phyloP scores from a whole-genome alignment of 2,329 filamentous ascomycete species.

The Cryphonectria carpinicola region DNA sequence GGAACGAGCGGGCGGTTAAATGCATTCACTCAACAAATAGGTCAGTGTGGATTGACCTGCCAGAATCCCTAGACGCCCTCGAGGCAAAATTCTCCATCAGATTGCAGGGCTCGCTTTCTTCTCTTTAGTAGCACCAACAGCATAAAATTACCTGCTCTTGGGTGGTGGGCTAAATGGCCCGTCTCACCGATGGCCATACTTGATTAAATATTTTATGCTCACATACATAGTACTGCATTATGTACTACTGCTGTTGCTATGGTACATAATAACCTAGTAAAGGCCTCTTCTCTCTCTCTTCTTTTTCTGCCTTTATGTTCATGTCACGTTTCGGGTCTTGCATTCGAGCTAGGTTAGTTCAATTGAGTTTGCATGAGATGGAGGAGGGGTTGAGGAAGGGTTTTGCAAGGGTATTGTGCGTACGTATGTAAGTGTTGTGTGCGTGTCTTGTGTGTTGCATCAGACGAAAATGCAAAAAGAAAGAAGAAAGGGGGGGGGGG shows the following conservation, averaged over 20 bases:
- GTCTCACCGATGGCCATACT: background rate
- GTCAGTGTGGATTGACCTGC: background rate
- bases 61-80: background rate
- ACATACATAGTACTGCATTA: background rate
- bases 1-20: background rate
- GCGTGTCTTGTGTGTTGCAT: background rate
- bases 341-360: no score
- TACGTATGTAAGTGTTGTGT: no score
- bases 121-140: background rate
- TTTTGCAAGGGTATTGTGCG: background rate
- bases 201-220: background rate
- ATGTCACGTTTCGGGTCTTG: constrained; percentile 5
- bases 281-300: no score
- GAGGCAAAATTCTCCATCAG: background rate
- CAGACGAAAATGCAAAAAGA: background rate
- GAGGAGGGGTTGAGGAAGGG: background rate
- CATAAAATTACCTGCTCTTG: background rate
- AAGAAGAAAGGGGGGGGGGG: no score
- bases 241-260: no score
- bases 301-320: background rate
- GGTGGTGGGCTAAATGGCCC: background rate
- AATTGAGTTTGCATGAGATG: background rate
- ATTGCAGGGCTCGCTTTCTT: background rate
- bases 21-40: background rate
- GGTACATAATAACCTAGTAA: no score